A percentile compares a stretch with the other conserved stretches of the same genome.
Evolutionary conservation across 1,284 basidiomycete species (phyloP).

Genomic region (Pseudozyma thailandica): DNA sequence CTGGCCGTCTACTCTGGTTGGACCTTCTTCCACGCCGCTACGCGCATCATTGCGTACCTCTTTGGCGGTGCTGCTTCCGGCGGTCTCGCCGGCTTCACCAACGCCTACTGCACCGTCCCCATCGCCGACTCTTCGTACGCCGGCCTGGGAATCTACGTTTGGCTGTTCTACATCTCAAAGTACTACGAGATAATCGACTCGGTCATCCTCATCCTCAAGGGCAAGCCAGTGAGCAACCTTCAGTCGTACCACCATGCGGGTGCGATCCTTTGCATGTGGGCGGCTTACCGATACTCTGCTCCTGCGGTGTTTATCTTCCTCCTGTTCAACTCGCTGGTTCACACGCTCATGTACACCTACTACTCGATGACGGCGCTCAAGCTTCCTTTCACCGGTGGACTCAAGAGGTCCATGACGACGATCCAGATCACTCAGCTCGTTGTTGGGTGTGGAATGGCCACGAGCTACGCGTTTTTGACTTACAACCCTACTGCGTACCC

Average conservation of each 20-base stretch:
- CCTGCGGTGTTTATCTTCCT: constrained; percentile 50
- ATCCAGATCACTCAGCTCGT: constrained; percentile 63
- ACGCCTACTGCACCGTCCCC: constrained; percentile 66
- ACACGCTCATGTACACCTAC: constrained; percentile 62
- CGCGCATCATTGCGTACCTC: constrained; percentile 39
- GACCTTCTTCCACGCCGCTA: constrained; percentile 55
- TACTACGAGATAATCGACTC: constrained; percentile 68
- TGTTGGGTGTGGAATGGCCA: constrained; percentile 46
- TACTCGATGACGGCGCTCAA: constrained; percentile 63
- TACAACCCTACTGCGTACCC: constrained; percentile 50
- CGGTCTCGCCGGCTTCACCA: constrained; percentile 52
- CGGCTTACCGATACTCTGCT: constrained; percentile 62
- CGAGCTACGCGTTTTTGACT: constrained; percentile 36
- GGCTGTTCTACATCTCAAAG: constrained; percentile 67
- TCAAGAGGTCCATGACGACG: constrained; percentile 63
- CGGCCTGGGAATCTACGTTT: constrained; percentile 59
- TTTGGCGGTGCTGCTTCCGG: constrained; percentile 24
- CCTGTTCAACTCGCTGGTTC: constrained; percentile 52
- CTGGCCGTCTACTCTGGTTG: constrained; percentile 63
- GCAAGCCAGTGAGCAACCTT: constrained; percentile 64
- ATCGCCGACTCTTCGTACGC: constrained; percentile 56
- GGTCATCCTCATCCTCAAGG: constrained; percentile 68
- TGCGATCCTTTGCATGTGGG: constrained; percentile 67
- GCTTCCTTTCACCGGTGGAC: constrained; percentile 63
- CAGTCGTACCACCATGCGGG: constrained; percentile 63